Base-by-base conservation (phyloP, 2,329 filamentous ascomycete genomes). In the Calonectria leucothoes region DNA sequence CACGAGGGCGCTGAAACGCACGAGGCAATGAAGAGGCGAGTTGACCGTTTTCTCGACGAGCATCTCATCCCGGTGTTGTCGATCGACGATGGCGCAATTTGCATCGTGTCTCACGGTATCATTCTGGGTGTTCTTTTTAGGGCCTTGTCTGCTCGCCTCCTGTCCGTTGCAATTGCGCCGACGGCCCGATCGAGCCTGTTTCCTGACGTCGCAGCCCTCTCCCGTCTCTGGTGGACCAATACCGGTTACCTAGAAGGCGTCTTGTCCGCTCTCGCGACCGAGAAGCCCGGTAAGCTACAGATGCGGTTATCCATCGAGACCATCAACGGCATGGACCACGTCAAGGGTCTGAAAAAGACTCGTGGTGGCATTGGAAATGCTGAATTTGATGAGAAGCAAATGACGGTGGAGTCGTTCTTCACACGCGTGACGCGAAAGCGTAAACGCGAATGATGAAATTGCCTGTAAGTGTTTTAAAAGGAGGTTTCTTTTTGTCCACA, bases 341-440 rank as follows among this genome's bases (percentile, higher is more conserved):
- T 98, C 3, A 84, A 87, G 55, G 91, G 92, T 33, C 86, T 98
- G 71, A 96, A 93, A 82, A 94, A 95, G 83, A 96, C 95, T 11
- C 88, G 93, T 29, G 94, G 95, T 35, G 95, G 95, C 4, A 94
- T 98, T 70, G 95, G 95, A 69, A 97, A 93, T 78, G 89, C 94
- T 48, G 89, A 89, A 70, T 93, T 94, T 81, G 95, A 98, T 82
- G 88, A 90, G 14, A 92, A 89, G 59, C 96, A 98, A 83, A 92
- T 90, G 80, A 95, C 90, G 23, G 90, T 98, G 78, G 91, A 94
- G 57, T 89, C 90, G 0, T 98, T 97, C 86, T 96, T 98, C 83
- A 92, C 92, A 49, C 76, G 76, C 3, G 48, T 71, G 12, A 69
- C 78, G 45, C 79, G 80, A 72, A 81, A 80, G 75, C 79, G 78